Percentiles rank a stretch among this genome's conserved stretches.
These are phyloP conservation scores for Byssoonygena ceratinophila DNA, from an alignment of 2,329 filamentous ascomycete species.

Conservation along the genomic window DNA sequence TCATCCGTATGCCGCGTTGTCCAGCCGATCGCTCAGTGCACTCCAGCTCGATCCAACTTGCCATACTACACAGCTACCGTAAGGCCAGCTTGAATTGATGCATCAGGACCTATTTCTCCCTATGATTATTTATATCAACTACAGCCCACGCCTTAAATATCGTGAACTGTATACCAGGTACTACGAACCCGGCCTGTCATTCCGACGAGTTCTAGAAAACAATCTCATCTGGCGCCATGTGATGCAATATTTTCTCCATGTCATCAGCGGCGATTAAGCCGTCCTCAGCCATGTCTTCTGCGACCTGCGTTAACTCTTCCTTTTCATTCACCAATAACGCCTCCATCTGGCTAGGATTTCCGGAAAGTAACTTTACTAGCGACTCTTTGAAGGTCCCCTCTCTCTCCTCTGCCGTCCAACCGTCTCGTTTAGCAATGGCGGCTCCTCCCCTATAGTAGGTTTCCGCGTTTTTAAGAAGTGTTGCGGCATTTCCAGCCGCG, in stretches of 20 bases:
- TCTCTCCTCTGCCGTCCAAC: conserved; percentile 33
- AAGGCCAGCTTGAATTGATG: too few species aligned
- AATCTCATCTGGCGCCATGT: conserved; percentile 17
- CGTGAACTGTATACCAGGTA: too few species aligned
- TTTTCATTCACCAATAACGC: conserved; percentile 27
- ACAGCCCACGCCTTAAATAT: too few species aligned
- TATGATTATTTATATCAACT: too few species aligned
- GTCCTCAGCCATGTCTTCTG: conserved; percentile 46
- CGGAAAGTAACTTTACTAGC: conserved; percentile 38
- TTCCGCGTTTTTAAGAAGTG: conserved; percentile 46
- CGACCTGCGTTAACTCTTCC: conserved; percentile 35
- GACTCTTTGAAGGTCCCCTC: conserved; percentile 41
- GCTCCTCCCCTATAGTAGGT: conserved; percentile 49
- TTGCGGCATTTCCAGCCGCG: conserved; percentile 37
- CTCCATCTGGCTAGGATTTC: conserved; percentile 32
- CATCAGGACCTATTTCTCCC: too few species aligned
- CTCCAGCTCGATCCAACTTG: too few species aligned
- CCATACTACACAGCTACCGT: too few species aligned
- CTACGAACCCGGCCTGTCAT: too few species aligned
- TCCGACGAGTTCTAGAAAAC: conserved; percentile 14
- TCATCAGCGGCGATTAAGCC: conserved; percentile 34
- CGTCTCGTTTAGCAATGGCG: conserved; percentile 32
- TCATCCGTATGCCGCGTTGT: too few species aligned
- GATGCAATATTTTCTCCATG: conserved; percentile 11
- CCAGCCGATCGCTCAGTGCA: too few species aligned